Percentiles rank a stretch among this genome's conserved stretches.
These are phyloP conservation scores for Colletotrichum falcatum DNA, from an alignment of 2,329 filamentous ascomycete genomes.

Conservation along the genomic window DNA sequence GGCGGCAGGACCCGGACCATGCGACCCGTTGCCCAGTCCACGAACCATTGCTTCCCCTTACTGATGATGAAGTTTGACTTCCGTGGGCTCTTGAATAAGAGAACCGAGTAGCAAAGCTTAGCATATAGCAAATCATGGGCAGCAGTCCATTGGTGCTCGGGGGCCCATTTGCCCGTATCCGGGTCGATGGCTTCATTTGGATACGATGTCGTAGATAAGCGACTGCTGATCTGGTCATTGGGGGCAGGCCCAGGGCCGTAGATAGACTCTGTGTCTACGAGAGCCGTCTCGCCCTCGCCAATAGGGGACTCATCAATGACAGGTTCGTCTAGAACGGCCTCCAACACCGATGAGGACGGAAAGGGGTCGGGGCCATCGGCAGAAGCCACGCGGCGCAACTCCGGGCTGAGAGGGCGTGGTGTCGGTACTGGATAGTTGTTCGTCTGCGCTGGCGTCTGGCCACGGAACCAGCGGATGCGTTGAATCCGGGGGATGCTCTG, in stretches of 20 bases:
- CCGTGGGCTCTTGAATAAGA: slow-evolving; percentile 67
- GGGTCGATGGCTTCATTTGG: slow-evolving; percentile 59
- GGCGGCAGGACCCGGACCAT: slow-evolving; percentile 67
- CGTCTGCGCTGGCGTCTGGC: slow-evolving; percentile 50
- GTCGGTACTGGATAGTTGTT: slow-evolving; percentile 38
- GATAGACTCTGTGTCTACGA: slow-evolving; percentile 25
- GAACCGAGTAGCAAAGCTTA: slow-evolving; percentile 69
- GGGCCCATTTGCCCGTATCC: slow-evolving; percentile 67
- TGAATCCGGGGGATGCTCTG: slow-evolving; percentile 71
- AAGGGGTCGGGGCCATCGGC: slow-evolving; percentile 21
- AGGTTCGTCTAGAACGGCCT: slow-evolving; percentile 28
- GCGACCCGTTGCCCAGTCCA: slow-evolving; percentile 69
- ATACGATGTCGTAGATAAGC: slow-evolving; percentile 60
- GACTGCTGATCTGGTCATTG: slow-evolving; percentile 46
- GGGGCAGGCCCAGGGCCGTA: slow-evolving; percentile 39
- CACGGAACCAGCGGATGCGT: slow-evolving; percentile 63
- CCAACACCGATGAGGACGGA: slow-evolving; percentile 26
- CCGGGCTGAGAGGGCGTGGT: slow-evolving; percentile 29
- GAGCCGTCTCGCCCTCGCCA: slow-evolving; percentile 16
- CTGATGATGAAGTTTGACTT: slow-evolving; percentile 69
- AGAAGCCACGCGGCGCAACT: slow-evolving; percentile 18
- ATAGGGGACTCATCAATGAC: slow-evolving; percentile 21
- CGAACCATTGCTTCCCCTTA: slow-evolving; percentile 68
- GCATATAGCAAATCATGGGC: slow-evolving; percentile 70
- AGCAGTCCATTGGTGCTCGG: slow-evolving; percentile 65